Conservation (phyloP, 148 eudicot genomes). For the Camellia japonica region DNA sequence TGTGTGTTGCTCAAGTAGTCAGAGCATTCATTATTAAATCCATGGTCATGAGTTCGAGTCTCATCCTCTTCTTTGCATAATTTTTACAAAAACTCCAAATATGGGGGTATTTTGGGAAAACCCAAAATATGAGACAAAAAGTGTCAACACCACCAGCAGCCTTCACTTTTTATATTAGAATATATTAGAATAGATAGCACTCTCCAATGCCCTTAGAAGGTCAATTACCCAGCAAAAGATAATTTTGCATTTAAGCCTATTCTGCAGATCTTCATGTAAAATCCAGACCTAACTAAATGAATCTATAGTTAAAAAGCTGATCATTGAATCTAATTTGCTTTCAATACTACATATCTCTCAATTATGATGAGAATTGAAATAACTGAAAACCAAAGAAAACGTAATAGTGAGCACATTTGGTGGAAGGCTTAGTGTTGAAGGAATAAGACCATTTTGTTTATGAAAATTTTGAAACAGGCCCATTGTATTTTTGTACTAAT, state of each 20-base stretch:
- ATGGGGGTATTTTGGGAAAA: too few relatives aligned
- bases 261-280: not conserved
- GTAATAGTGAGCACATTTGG: not conserved
- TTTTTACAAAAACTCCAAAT: too few relatives aligned
- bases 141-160: too few relatives aligned
- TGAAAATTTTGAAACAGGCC: not conserved
- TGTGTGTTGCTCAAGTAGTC: too few relatives aligned
- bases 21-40: too few relatives aligned
- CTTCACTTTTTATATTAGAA: too few relatives aligned
- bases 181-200: not conserved
- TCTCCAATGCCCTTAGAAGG: not conserved
- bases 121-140: too few relatives aligned
- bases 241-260: not conserved
- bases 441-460: not conserved
- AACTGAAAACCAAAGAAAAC: not conserved
- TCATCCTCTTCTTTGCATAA: too few relatives aligned
- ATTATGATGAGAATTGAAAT: not conserved
- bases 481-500: not conserved
- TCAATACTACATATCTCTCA: not conserved
- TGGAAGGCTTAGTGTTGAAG: not conserved
- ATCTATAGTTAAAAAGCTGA: not conserved
- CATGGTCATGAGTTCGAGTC: too few relatives aligned
- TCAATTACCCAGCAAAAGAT: not conserved
- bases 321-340: not conserved
- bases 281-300: not conserved